Base-by-base conservation (phyloP, 805 yeast species). In the Candida sonorensis region DNA sequence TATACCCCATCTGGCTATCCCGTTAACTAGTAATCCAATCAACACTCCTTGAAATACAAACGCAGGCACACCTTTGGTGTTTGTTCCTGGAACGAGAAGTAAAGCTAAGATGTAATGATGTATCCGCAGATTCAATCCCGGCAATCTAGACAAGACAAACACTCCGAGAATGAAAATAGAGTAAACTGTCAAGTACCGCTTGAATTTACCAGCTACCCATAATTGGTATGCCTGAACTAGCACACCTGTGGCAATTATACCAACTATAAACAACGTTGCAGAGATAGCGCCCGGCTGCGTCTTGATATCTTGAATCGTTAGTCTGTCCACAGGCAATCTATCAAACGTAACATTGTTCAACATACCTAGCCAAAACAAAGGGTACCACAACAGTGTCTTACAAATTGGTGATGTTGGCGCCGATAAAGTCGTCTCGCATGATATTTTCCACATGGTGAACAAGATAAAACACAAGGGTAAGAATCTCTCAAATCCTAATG, bases 1-100 rank as follows among this genome's bases (percentile, higher is more conserved):
- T 48, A 82, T 77, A 35, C 92, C 97, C 98, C 98, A 90, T 35
- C 94, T 64, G 0, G 94, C 75, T 2, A 85, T 76, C 0, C 98
- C 98, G 15, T 88, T 81, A 5, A 87, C 64, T 30, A 82, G 67
- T 27, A 90, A 62, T 0, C 97, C 98, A 1, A 85, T 53, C 16
- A 90, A 60, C 1, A 90, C 70, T 2, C 97, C 97, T 52, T 88
- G 96, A 50, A 84, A 81, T 7, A 81, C 46, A 43, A 81, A 64
- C 0, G 88, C 87, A 0, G 83, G 66, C 25, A 72, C 51, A 0
- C 92, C 88, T 42, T 75, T 64, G 0, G 90, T 82, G 3, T 77
- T 68, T 26, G 95, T 84, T 0, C 95, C 97, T 0, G 95, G 95
- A 2, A 88, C 64, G 19, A 88, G 61, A 0, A 83, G 41, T 50